phyloP scores from a whole-genome alignment of 352 stramenopile genomes.

The Phytophthora ohioensis region DNA sequence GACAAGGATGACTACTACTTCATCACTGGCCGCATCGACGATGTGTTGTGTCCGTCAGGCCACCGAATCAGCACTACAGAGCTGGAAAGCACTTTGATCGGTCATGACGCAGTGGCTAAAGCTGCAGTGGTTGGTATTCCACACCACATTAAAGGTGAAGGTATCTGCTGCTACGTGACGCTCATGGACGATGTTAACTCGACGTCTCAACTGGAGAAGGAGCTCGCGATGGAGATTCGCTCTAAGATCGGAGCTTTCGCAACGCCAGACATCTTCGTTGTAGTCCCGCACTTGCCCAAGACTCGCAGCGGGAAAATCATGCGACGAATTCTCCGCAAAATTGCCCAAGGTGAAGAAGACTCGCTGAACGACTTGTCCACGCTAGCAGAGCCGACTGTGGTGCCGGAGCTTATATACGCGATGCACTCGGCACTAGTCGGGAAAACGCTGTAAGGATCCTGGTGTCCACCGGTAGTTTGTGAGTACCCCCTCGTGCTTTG shows the following conservation, averaged over 20 bases:
- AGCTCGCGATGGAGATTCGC: constrained; percentile 40
- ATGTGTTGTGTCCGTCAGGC: not conserved
- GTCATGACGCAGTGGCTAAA: not conserved
- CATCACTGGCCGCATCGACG: not conserved
- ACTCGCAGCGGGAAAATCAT: constrained; percentile 24
- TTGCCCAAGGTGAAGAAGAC: constrained; percentile 86
- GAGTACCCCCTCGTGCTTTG: too few species aligned
- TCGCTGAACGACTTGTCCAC: constrained; percentile 95
- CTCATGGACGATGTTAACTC: not conserved
- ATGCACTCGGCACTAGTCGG: not conserved
- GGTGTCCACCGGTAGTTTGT: not conserved
- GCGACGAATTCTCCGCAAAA: constrained; percentile 19
- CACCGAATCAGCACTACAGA: constrained; percentile 2
- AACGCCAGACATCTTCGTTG: constrained; percentile 17
- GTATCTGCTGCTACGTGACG: not conserved
- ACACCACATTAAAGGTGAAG: not conserved
- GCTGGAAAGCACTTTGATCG: not conserved
- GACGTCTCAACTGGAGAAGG: constrained; percentile 61
- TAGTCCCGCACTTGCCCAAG: constrained; percentile 9
- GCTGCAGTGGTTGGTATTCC: not conserved
- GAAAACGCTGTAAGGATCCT: not conserved
- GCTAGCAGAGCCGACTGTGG: constrained; percentile 8
- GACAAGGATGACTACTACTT: constrained; percentile 1
- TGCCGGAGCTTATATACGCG: not conserved
- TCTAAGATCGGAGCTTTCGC: constrained; percentile 16